These are phyloP conservation scores for Alternaria arbusti DNA, from an alignment of 2,329 filamentous ascomycete species.

Conservation along the genomic window DNA sequence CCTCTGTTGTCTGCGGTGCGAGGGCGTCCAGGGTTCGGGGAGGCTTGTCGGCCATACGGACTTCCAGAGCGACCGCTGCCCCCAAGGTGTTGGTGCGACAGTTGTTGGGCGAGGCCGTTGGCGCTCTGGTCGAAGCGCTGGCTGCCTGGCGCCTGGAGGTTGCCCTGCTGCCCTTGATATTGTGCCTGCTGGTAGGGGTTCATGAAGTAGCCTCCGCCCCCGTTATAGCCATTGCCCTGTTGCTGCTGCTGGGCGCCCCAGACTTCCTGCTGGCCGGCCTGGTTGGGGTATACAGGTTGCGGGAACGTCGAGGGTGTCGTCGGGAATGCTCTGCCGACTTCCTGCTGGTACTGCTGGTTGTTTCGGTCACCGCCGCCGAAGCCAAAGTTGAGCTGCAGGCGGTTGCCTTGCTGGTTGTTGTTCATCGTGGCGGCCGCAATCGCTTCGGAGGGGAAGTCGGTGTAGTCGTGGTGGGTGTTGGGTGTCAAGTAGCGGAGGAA, in stretches of 20 bases:
- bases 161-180: constrained; percentile 59
- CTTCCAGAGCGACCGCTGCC: constrained; percentile 70
- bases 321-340: constrained; percentile 57
- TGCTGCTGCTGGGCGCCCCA: constrained; percentile 58
- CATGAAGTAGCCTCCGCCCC: constrained; percentile 58
- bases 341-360: constrained; percentile 50
- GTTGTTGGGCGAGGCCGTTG: constrained; percentile 91
- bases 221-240: constrained; percentile 18
- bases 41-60: constrained; percentile 72
- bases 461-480: constrained; percentile 2
- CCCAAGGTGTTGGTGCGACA: constrained; percentile 92
- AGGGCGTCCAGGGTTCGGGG: constrained; percentile 76
- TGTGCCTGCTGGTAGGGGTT: constrained; percentile 54
- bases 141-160: constrained; percentile 58
- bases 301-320: constrained; percentile 95
- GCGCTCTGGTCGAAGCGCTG: constrained; percentile 77
- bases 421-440: constrained; percentile 39
- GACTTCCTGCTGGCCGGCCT: constrained; percentile 66
- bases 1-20: constrained; percentile 77
- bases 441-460: constrained; percentile 10
- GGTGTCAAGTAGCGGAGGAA: constrained; percentile 16
- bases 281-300: constrained; percentile 77
- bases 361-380: constrained; percentile 49
- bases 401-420: constrained; percentile 51
- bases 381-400: constrained; percentile 61